Evolutionary conservation across 1,284 basidiomycete genomes (phyloP).

Genomic region (Leccinum subatratum): DNA sequence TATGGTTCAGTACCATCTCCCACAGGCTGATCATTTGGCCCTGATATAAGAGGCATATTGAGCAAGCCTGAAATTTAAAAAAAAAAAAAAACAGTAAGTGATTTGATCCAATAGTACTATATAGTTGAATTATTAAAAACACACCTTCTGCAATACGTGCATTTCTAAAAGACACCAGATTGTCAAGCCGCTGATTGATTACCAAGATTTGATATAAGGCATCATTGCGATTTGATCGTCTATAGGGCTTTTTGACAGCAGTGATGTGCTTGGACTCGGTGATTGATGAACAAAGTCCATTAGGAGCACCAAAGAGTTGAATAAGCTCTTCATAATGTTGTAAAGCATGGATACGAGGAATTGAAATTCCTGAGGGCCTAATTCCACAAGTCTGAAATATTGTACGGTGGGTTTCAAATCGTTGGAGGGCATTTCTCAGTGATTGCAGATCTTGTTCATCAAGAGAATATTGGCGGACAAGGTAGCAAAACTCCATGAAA

Average conservation of each 20-base stretch:
- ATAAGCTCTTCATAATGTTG: background rate
- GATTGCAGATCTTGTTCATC: background rate
- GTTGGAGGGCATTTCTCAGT: background rate
- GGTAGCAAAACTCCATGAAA: conserved; percentile 14
- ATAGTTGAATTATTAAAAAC: background rate
- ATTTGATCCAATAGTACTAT: too few species aligned
- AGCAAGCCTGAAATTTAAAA: too few species aligned
- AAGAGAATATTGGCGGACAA: background rate
- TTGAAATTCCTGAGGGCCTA: background rate
- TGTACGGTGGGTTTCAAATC: background rate
- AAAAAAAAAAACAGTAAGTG: too few species aligned
- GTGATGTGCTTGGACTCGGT: background rate
- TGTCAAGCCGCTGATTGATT: background rate
- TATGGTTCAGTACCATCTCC: too few species aligned
- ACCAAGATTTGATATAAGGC: background rate
- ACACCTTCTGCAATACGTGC: background rate
- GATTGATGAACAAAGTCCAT: background rate
- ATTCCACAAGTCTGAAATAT: background rate
- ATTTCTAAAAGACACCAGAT: background rate
- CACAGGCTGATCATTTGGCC: too few species aligned
- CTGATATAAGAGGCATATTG: too few species aligned
- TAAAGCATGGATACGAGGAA: background rate
- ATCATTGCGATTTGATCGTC: background rate
- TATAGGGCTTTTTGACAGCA: background rate
- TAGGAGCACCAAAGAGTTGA: background rate